Conservation (phyloP, 352 stramenopile species). For the Pythium phragmiticola region DNA sequence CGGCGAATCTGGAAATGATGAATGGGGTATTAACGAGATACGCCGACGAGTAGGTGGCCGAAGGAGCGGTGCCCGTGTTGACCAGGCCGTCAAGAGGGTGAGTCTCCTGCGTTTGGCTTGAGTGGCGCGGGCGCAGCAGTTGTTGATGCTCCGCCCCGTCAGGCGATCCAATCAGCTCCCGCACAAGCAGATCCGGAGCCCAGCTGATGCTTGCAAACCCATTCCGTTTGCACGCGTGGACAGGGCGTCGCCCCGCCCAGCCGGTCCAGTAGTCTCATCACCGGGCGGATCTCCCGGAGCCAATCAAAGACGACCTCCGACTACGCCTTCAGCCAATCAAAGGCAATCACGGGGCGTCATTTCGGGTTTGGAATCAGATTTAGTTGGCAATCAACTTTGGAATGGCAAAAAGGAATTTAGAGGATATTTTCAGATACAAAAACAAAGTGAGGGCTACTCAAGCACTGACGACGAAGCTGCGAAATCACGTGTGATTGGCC, state of each 20-base stretch:
- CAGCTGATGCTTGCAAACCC: neutral
- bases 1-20: slow-evolving; percentile 16
- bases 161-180: neutral
- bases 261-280: neutral
- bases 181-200: neutral
- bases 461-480: neutral
- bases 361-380: too few relatives aligned
- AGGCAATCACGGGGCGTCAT: neutral
- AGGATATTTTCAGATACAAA: neutral
- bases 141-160: neutral
- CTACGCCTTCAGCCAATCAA: neutral
- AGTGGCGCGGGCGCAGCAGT: too few relatives aligned
- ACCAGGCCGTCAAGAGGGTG: too few relatives aligned
- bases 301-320: neutral
- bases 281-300: neutral
- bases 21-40: neutral
- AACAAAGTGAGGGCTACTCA: neutral
- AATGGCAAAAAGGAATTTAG: neutral
- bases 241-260: neutral
- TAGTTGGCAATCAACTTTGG: neutral
- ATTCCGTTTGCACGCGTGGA: neutral
- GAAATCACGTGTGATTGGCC: neutral
- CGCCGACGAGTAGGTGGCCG: too few relatives aligned
- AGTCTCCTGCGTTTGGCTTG: too few relatives aligned
- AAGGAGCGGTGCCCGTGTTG: too few relatives aligned